A percentile compares a stretch with the other conserved stretches of the same genome.
Conservation (phyloP, 2,329 filamentous ascomycete species). For the Xylariaceae sp. region DNA sequence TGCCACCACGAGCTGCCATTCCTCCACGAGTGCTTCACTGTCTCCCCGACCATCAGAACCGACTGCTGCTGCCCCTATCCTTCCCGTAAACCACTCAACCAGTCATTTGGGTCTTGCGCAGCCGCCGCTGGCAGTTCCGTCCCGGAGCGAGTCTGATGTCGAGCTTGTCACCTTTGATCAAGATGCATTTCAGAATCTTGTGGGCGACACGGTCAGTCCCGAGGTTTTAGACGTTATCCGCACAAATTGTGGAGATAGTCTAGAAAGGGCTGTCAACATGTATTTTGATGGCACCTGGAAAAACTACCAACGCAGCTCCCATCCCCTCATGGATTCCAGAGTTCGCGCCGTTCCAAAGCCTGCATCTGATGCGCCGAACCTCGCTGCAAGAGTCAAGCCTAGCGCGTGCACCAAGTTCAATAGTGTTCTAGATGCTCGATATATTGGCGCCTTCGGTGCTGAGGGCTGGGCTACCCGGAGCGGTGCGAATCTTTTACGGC, state of each 20-base stretch:
- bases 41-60: slow-evolving; percentile 22
- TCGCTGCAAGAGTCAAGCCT: slow-evolving; percentile 15
- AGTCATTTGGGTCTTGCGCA: neutral
- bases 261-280: slow-evolving; percentile 62
- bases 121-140: slow-evolving; percentile 8
- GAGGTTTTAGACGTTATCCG: slow-evolving; percentile 47
- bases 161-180: slow-evolving; percentile 46
- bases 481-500: slow-evolving; percentile 66
- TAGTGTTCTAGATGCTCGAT: slow-evolving; percentile 49
- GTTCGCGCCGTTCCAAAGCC: slow-evolving; percentile 12
- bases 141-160: slow-evolving; percentile 15
- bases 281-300: slow-evolving; percentile 67
- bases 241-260: slow-evolving; percentile 50
- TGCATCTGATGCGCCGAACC: slow-evolving; percentile 8
- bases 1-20: slow-evolving; percentile 21
- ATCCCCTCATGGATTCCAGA: slow-evolving; percentile 17
- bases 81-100: neutral
- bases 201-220: slow-evolving; percentile 51
- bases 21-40: slow-evolving; percentile 21
- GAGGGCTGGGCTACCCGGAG: slow-evolving; percentile 89
- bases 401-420: slow-evolving; percentile 8
- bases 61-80: slow-evolving; percentile 2
- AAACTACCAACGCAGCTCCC: slow-evolving; percentile 36
- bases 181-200: slow-evolving; percentile 52
- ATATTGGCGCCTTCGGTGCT: slow-evolving; percentile 87